Conservation (phyloP, 164 flowering plant species). For the Berberis thunbergii region DNA sequence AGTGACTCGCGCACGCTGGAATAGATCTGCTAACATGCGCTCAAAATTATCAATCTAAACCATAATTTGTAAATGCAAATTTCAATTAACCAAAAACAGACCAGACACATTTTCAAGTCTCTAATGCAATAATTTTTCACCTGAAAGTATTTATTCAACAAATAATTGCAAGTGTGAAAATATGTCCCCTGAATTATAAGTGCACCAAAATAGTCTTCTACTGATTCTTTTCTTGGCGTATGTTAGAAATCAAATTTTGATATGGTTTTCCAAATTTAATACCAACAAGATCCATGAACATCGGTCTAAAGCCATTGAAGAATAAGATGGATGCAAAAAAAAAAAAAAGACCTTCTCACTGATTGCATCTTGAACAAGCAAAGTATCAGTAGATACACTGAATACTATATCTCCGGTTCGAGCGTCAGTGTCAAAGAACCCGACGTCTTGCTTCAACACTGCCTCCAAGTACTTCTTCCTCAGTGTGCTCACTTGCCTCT, state of each 20-base stretch:
- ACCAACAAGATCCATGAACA: neutral
- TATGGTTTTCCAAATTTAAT: neutral
- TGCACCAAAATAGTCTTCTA: neutral
- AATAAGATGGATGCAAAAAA: neutral
- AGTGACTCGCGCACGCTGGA: neutral
- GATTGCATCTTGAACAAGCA: conserved; percentile 99
- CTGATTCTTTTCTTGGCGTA: no score
- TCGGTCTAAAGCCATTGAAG: neutral
- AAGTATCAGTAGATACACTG: conserved; percentile 92
- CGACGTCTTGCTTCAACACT: conserved; percentile 88
- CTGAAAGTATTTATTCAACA: no score
- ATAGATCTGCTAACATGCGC: conserved; percentile 5
- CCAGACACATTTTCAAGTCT: no score
- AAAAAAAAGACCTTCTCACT: conserved; percentile 78
- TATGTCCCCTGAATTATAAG: no score
- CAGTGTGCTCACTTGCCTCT: conserved; percentile 74
- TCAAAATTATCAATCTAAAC: neutral
- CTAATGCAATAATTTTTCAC: no score
- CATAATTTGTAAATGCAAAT: no score
- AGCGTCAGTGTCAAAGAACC: conserved; percentile 96
- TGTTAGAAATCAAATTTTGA: neutral
- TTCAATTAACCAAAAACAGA: no score
- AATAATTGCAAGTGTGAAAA: no score
- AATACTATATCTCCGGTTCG: conserved; percentile 96
- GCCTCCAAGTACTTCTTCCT: conserved; percentile 92